Percentiles rank a stretch among this genome's conserved stretches.
Conservation (phyloP, 257 asterid genomes). For the Solanum dulcamara region DNA sequence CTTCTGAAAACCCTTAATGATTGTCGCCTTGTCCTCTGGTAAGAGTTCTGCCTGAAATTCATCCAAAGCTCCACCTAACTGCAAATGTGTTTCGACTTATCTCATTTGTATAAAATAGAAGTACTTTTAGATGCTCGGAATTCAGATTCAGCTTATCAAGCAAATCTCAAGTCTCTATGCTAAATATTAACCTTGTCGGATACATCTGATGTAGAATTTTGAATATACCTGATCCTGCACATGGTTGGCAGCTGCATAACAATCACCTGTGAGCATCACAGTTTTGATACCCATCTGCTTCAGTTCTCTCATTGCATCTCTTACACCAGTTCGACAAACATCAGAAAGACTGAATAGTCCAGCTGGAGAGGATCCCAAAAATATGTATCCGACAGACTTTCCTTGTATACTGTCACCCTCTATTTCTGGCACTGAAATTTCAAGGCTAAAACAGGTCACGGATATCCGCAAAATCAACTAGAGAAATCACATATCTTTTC, state of each 20-base stretch:
- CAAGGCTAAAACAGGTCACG: not conserved
- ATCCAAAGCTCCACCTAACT: slow-evolving; percentile 56
- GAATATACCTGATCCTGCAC: slow-evolving; percentile 58
- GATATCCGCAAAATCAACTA: not conserved
- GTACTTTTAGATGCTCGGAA: not conserved
- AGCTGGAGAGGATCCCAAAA: slow-evolving; percentile 42
- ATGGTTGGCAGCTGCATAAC: slow-evolving; percentile 53
- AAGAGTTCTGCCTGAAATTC: slow-evolving; percentile 54
- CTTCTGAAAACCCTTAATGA: slow-evolving; percentile 45
- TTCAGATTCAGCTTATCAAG: not conserved
- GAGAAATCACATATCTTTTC: not conserved
- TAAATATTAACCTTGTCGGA: not conserved
- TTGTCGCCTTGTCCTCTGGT: slow-evolving; percentile 61
- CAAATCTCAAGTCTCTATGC: not conserved
- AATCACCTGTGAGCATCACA: slow-evolving; percentile 85
- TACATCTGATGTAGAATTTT: not conserved
- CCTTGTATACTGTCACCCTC: slow-evolving; percentile 43
- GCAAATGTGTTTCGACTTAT: not conserved
- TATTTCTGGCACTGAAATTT: slow-evolving; percentile 40
- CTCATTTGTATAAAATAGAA: not conserved
- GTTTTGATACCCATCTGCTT: slow-evolving; percentile 58
- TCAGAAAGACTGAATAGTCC: slow-evolving; percentile 63
- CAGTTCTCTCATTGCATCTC: slow-evolving; percentile 59
- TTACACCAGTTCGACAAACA: slow-evolving; percentile 70
- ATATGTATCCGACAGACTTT: slow-evolving; percentile 55